phyloP scores from a whole-genome alignment of 768 basidiomycete species.

The Lactarius psammicola region DNA sequence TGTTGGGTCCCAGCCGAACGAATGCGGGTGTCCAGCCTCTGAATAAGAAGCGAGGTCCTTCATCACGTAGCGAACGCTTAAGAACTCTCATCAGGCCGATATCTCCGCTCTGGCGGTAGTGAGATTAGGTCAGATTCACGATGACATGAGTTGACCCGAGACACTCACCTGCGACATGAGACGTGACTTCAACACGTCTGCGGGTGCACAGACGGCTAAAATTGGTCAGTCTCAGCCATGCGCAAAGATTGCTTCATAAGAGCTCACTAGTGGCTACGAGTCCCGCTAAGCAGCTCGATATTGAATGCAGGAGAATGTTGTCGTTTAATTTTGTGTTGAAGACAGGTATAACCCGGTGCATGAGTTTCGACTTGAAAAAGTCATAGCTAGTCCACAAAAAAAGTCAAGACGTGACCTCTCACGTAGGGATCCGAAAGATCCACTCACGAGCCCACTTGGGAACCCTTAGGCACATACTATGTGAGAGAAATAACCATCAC shows the following conservation, averaged over 20 bases:
- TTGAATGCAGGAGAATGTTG: conserved; percentile 61
- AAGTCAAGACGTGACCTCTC: conserved; percentile 6
- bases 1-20: conserved; percentile 80
- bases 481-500: conserved; percentile 13
- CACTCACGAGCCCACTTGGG: conserved; percentile 82
- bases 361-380: conserved; percentile 62
- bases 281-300: conserved; percentile 67
- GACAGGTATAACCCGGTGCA: conserved; percentile 52
- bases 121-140: conserved; percentile 1
- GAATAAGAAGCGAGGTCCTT: conserved; percentile 77
- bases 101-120: conserved; percentile 47
- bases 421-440: background rate
- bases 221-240: background rate
- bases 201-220: conserved; percentile 74
- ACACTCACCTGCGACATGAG: conserved; percentile 69
- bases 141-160: background rate
- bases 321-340: conserved; percentile 62
- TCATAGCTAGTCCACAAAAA: conserved; percentile 55
- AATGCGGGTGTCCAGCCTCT: conserved; percentile 92
- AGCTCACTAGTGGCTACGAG: conserved; percentile 73
- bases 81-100: conserved; percentile 52
- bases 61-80: conserved; percentile 58
- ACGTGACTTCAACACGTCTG: conserved; percentile 72
- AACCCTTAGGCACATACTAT: conserved; percentile 46
- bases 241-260: background rate